Conservation (phyloP, 352 stramenopile species). For the Globisporangium barbulae region DNA sequence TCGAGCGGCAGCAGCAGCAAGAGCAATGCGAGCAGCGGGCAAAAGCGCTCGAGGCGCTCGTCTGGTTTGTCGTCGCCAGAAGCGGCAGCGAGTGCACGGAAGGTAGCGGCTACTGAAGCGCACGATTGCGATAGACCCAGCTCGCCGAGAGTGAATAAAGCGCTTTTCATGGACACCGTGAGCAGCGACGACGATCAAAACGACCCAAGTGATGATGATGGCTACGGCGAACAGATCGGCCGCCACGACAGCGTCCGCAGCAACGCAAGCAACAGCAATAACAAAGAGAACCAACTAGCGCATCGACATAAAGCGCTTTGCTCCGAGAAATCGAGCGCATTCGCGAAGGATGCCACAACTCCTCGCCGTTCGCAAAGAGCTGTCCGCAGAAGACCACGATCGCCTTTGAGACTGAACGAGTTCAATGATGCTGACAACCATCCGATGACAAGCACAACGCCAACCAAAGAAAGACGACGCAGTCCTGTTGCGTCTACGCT, state of each 20-base stretch:
- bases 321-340: constrained; percentile 22
- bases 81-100: not conserved
- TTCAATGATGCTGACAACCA: not conserved
- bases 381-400: not conserved
- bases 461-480: not conserved
- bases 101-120: not conserved
- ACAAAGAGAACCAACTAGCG: constrained; percentile 4
- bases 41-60: constrained; percentile 14
- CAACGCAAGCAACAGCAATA: constrained; percentile 1
- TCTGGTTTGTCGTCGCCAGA: constrained; percentile 3
- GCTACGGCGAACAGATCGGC: not conserved
- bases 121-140: not conserved
- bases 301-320: constrained; percentile 32
- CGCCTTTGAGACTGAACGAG: not conserved
- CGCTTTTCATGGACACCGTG: constrained; percentile 23
- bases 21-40: constrained; percentile 9
- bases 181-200: constrained; percentile 25
- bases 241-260: constrained; percentile 4
- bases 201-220: constrained; percentile 7
- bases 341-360: constrained; percentile 22
- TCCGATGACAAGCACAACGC: not conserved
- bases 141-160: constrained; percentile 31
- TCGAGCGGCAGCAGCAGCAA: constrained; percentile 13
- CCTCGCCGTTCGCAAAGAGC: constrained; percentile 7
- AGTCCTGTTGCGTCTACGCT: not conserved